Evolutionary conservation across 2,329 filamentous ascomycete genomes (phyloP), one percentile per base, ranked within the genome.

Genomic region (Capronia epimyces): DNA sequence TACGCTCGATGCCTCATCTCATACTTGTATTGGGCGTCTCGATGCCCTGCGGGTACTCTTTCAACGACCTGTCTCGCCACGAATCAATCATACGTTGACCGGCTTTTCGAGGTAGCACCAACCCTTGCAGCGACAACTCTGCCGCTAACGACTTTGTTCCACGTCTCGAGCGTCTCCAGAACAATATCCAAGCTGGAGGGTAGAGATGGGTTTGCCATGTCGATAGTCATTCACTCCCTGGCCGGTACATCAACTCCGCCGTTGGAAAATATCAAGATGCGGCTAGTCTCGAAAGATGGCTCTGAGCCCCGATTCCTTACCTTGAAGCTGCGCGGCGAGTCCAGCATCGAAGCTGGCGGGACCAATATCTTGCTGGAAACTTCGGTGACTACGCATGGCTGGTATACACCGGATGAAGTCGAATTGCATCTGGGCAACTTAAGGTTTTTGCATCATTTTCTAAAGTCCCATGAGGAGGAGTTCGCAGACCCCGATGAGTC

Each of bases 191-290:
- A 95, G 62, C 78, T 83, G 43, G 75, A 83, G 1, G 76, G 81
- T 16, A 80, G 77, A 57, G 91, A 97, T 65, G 83, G 86, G 12
- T 91, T 94, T 58, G 78, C 81, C 7, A 65, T 95, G 15, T 73
- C 77, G 1, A 65, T 98, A n/a, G 27, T 24, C 5, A 31, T 57
- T 10, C 31, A 39, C 10, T 42, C 48, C 12, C n/a, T 52, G 8
- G 43, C 48, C 13, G 46, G 42, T 12, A 44, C 22, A n/a, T 37
- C 40, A 7, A 50, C 50, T 5, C 52, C 52, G 6, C 39, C 46
- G 12, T 37, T 49, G 21, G 39, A 44, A 13, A 42, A 53, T 20
- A 36, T 55, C 46, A 55, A 51, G 37, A 36, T 59, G 41, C 41
- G 49, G 16, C 25, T 59, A n/a, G 24, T 47, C n/a, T 46, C 55